Percentiles rank a stretch among this genome's conserved stretches.
These are phyloP conservation scores for Gamsiella multidivaricata DNA, from an alignment of 192 early-diverging fungal species.

Conservation along the genomic window DNA sequence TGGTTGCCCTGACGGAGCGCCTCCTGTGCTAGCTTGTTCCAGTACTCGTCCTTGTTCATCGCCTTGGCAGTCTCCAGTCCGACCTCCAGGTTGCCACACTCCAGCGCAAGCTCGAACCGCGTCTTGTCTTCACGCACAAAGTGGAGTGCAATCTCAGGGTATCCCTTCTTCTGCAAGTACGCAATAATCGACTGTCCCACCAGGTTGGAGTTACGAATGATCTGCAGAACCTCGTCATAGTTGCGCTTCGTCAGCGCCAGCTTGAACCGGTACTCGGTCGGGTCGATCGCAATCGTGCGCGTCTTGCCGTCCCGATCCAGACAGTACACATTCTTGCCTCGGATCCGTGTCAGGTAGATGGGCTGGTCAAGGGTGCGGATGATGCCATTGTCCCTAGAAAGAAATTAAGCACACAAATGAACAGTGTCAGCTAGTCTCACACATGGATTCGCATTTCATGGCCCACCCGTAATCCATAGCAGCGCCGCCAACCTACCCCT, in stretches of 20 bases:
- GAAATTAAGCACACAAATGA: not conserved
- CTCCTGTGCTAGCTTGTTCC: constrained; percentile 89
- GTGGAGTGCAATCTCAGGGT: constrained; percentile 98
- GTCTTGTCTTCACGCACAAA: constrained; percentile 98
- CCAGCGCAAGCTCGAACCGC: constrained; percentile 94
- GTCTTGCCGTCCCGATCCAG: constrained; percentile 93
- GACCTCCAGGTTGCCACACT: constrained; percentile 96
- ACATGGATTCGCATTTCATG: not conserved
- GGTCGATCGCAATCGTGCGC: constrained; percentile 90
- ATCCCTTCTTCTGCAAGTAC: constrained; percentile 99
- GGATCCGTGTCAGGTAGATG: constrained; percentile 89
- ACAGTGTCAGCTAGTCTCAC: no score
- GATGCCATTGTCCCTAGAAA: constrained; percentile 89
- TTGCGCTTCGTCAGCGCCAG: constrained; percentile 89
- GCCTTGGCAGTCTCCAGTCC: constrained; percentile 94
- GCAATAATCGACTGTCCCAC: constrained; percentile 99
- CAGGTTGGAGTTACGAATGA: constrained; percentile 95
- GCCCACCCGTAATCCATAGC: no score
- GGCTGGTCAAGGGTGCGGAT: constrained; percentile 97
- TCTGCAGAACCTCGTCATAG: constrained; percentile 96
- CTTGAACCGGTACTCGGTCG: constrained; percentile 99
- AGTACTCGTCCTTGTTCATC: constrained; percentile 90
- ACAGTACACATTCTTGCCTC: constrained; percentile 86
- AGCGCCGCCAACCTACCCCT: constrained; percentile 84
- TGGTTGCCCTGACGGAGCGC: constrained; percentile 93